Evolutionary conservation across 192 early-diverging fungal genomes (phyloP).

Genomic region (Coemansia asiatica): DNA sequence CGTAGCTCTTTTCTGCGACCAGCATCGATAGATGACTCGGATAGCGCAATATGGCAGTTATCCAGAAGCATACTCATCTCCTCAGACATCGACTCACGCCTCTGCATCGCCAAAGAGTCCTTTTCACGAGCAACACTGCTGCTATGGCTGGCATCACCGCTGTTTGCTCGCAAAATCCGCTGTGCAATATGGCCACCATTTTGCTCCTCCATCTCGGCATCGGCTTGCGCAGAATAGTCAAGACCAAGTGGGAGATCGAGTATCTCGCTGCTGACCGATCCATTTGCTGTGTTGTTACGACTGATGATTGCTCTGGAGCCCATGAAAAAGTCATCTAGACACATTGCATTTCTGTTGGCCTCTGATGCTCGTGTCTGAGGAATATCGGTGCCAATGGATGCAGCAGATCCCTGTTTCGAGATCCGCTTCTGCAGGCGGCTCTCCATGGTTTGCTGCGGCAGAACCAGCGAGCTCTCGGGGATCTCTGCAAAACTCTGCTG

Average conservation of each 20-base stretch:
- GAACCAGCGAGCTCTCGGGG: slow-evolving; percentile 1
- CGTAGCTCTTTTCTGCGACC: slow-evolving; percentile 20
- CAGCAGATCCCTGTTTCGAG: slow-evolving; percentile 1
- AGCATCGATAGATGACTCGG: slow-evolving; percentile 17
- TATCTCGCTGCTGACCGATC: slow-evolving; percentile 1
- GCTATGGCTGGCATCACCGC: background rate
- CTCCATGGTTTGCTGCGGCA: background rate
- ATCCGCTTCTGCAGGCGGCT: background rate
- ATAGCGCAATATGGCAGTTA: slow-evolving; percentile 30
- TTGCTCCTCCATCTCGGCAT: slow-evolving; percentile 3
- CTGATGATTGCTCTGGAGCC: background rate
- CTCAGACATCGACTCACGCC: background rate
- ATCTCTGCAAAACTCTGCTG: background rate
- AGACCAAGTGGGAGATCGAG: slow-evolving; percentile 2
- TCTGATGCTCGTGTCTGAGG: slow-evolving; percentile 6
- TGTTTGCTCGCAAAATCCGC: background rate
- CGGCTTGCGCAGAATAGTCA: background rate
- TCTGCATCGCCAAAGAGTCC: background rate
- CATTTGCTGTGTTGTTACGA: slow-evolving; percentile 10
- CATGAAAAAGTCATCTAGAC: background rate
- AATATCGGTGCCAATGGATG: background rate
- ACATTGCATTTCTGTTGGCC: background rate
- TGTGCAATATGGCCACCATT: background rate
- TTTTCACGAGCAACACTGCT: background rate
- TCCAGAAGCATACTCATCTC: slow-evolving; percentile 7